phyloP scores from a whole-genome alignment of 768 basidiomycete genomes.

The Russula brevipes region DNA sequence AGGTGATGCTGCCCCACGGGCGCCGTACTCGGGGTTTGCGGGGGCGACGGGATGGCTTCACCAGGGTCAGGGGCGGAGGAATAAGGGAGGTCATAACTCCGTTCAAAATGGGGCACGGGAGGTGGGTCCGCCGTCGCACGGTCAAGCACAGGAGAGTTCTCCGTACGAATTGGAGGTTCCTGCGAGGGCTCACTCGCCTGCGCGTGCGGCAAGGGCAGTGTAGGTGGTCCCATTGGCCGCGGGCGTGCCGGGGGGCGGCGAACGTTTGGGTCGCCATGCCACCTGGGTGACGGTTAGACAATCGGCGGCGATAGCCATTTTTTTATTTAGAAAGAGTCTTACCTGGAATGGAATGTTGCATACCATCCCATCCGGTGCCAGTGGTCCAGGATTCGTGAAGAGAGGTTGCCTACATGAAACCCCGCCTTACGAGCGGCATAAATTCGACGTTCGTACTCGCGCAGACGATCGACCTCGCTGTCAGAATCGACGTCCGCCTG shows the following conservation, averaged over 20 bases:
- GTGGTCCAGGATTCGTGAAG: slow-evolving; percentile 67
- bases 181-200: slow-evolving; percentile 18
- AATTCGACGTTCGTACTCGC: slow-evolving; percentile 69
- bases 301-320: neutral
- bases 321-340: slow-evolving; percentile 20
- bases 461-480: slow-evolving; percentile 57
- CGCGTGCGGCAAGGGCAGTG: slow-evolving; percentile 16
- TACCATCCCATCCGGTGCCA: slow-evolving; percentile 81
- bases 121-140: slow-evolving; percentile 20
- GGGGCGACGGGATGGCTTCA: slow-evolving; percentile 25
- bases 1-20: slow-evolving; percentile 19
- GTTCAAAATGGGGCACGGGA: slow-evolving; percentile 22
- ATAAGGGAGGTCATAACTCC: slow-evolving; percentile 18
- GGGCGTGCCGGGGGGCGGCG: slow-evolving; percentile 24
- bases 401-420: slow-evolving; percentile 69
- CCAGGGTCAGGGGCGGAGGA: slow-evolving; percentile 19
- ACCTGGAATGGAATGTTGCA: slow-evolving; percentile 65
- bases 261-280: slow-evolving; percentile 25
- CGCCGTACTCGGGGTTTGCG: slow-evolving; percentile 22
- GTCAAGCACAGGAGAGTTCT: slow-evolving; percentile 19
- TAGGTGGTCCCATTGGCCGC: slow-evolving; percentile 25
- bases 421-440: slow-evolving; percentile 59
- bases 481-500: slow-evolving; percentile 37
- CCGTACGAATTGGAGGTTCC: slow-evolving; percentile 19
- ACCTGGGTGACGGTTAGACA: slow-evolving; percentile 17